phyloP scores from a whole-genome alignment of 176 grass and related monocot genomes.

The Zizania latifolia region DNA sequence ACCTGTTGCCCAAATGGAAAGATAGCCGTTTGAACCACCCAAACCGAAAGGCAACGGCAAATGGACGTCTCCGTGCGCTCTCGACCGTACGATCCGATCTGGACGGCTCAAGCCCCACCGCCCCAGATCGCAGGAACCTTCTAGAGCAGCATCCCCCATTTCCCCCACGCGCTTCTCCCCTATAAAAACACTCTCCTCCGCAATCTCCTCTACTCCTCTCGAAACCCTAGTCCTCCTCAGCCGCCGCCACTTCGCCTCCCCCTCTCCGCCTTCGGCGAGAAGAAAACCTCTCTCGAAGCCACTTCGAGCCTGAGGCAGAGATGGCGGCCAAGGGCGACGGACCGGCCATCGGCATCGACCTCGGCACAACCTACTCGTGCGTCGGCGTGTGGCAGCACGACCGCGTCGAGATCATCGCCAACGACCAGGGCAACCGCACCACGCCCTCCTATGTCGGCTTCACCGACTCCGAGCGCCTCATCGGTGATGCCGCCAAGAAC shows the following conservation, averaged over 20 bases:
- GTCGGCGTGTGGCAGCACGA: conserved; percentile 98
- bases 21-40: conserved; percentile 24
- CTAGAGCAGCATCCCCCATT: conserved; percentile 18
- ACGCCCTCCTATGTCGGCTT: conserved; percentile 90
- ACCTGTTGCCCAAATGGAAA: neutral
- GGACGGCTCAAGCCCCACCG: neutral
- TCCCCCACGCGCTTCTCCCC: too few relatives aligned
- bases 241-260: conserved; percentile 11
- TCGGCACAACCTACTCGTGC: conserved; percentile 96
- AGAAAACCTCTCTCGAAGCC: neutral
- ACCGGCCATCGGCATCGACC: conserved; percentile 91
- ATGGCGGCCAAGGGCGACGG: conserved; percentile 68
- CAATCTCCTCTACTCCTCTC: neutral
- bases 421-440: conserved; percentile 94
- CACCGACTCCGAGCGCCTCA: conserved; percentile 75
- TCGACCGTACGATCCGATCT: neutral
- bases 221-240: conserved; percentile 28
- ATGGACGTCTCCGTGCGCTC: neutral
- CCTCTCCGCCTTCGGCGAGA: neutral
- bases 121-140: conserved; percentile 22
- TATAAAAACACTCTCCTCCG: conserved; percentile 22
- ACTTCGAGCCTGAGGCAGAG: neutral
- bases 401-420: conserved; percentile 92
- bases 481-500: conserved; percentile 68
- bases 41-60: neutral